Evolutionary conservation across 768 basidiomycete genomes (phyloP).

Genomic region (Paxillus involutus): DNA sequence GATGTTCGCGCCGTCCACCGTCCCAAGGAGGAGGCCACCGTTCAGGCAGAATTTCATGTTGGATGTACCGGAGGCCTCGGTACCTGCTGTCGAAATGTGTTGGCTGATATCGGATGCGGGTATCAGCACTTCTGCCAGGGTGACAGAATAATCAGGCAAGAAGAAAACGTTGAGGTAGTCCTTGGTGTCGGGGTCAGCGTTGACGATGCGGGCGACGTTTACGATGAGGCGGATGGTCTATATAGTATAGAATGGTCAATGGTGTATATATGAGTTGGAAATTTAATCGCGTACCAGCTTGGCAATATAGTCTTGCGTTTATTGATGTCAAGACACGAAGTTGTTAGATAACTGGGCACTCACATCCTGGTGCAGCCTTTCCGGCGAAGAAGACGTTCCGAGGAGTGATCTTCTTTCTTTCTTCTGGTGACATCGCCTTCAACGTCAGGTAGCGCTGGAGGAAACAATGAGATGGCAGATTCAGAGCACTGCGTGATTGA

Average conservation of each 20-base stretch:
- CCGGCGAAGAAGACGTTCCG: conserved; percentile 96
- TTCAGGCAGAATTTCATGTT: conserved; percentile 93
- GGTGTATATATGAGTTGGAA: neutral
- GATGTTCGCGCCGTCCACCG: conserved; percentile 94
- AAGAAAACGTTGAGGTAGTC: conserved; percentile 89
- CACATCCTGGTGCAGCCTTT: conserved; percentile 93
- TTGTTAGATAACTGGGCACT: conserved; percentile 24
- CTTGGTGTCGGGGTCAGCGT: conserved; percentile 80
- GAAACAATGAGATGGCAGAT: neutral
- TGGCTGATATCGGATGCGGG: conserved; percentile 94
- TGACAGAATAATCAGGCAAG: conserved; percentile 94
- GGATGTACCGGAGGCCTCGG: conserved; percentile 81
- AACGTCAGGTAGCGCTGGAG: conserved; percentile 74
- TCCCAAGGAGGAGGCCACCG: conserved; percentile 86
- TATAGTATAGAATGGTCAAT: neutral
- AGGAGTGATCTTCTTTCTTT: conserved; percentile 82
- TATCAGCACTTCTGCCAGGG: conserved; percentile 79
- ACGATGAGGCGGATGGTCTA: conserved; percentile 92
- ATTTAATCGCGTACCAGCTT: conserved; percentile 58
- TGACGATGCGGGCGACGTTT: conserved; percentile 72
- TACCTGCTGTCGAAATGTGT: conserved; percentile 97
- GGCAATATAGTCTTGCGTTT: conserved; percentile 74
- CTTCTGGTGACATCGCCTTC: conserved; percentile 74
- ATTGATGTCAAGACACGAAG: conserved; percentile 5
- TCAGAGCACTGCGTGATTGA: neutral